Evolutionary conservation across 2,329 filamentous ascomycete species (phyloP).

Genomic region (Aspergillus melleus): DNA sequence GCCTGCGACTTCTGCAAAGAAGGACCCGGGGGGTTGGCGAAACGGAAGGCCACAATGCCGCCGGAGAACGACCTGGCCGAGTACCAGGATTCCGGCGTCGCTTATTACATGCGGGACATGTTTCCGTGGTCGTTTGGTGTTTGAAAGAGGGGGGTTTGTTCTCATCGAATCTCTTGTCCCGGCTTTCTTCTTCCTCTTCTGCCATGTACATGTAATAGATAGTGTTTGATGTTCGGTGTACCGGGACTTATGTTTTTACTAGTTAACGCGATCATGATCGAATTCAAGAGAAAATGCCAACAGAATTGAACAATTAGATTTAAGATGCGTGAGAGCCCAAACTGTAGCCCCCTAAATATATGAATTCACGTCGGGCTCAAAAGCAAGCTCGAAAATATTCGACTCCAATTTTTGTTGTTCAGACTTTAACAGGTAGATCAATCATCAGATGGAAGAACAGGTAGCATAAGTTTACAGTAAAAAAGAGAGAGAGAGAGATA

Average conservation of each 20-base stretch:
- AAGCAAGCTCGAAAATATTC: neutral
- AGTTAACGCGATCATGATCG: neutral
- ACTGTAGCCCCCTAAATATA: neutral
- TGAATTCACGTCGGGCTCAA: neutral
- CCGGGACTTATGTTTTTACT: neutral
- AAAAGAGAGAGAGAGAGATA: neutral
- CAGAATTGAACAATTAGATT: neutral
- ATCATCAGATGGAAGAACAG: too few relatives aligned
- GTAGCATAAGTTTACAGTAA: neutral
- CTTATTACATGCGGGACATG: slow-evolving; percentile 16
- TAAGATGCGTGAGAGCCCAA: neutral
- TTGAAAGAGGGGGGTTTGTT: neutral
- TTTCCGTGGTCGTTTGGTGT: slow-evolving; percentile 11
- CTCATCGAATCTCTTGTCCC: neutral
- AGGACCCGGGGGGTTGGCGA: slow-evolving; percentile 54
- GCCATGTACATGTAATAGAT: neutral
- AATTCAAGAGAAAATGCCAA: neutral
- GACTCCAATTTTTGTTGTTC: slow-evolving; percentile 5
- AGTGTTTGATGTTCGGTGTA: neutral
- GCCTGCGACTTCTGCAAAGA: slow-evolving; percentile 81
- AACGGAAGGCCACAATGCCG: slow-evolving; percentile 50
- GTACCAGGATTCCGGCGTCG: slow-evolving; percentile 11
- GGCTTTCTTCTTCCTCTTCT: too few relatives aligned
- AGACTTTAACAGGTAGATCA: neutral
- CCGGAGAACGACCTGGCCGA: slow-evolving; percentile 15